Conservation (phyloP, 192 early-diverging fungal genomes). For the Backusella psychrophila region DNA sequence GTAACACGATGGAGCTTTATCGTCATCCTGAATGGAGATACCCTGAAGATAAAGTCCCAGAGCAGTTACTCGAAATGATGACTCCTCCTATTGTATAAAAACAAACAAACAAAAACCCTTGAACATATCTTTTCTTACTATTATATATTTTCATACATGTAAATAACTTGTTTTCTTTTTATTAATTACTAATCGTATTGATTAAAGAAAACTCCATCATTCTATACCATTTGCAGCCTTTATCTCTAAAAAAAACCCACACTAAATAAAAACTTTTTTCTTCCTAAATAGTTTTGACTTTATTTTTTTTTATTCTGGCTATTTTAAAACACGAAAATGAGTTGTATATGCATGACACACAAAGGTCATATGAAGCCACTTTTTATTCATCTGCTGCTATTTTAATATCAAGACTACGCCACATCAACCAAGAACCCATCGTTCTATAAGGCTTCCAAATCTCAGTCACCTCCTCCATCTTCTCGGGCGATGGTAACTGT, state of each 20-base stretch:
- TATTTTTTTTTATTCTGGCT: too few species aligned
- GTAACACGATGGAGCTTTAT: slow-evolving; percentile 27
- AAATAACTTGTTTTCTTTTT: not conserved
- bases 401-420: slow-evolving; percentile 32
- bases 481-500: slow-evolving; percentile 25
- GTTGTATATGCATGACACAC: too few species aligned
- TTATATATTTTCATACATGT: not conserved
- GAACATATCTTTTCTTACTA: not conserved
- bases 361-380: not conserved
- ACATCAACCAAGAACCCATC: slow-evolving; percentile 68
- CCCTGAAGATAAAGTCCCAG: slow-evolving; percentile 31
- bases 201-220: not conserved
- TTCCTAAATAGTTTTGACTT: too few species aligned
- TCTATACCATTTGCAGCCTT: not conserved
- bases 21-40: slow-evolving; percentile 35
- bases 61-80: not conserved
- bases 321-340: too few species aligned
- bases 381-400: not conserved
- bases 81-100: not conserved
- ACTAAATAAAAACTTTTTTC: not conserved
- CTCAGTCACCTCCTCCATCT: slow-evolving; percentile 54
- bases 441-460: slow-evolving; percentile 67
- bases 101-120: not conserved
- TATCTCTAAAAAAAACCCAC: not conserved
- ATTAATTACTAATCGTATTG: not conserved